Base-by-base conservation (phyloP, 2,329 filamentous ascomycete species). In the Fragosphaeria purpurea region DNA sequence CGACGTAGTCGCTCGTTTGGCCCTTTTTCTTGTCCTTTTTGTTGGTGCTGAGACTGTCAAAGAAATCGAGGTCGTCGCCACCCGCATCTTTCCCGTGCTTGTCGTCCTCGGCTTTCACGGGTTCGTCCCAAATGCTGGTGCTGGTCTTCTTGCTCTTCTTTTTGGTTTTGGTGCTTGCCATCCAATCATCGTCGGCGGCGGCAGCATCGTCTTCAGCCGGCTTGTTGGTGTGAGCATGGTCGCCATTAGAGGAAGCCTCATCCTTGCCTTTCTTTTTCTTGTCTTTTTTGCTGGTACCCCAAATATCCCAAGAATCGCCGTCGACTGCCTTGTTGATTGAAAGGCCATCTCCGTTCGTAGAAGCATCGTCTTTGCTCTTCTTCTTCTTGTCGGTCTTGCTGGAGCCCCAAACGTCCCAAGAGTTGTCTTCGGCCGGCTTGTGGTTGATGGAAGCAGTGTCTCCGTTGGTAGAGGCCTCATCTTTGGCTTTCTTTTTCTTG, bases 221-320 rank as follows among this genome's bases (percentile, higher is more conserved):
- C 30, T 50, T 55, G 43, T 37, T n/a, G 22, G 22, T 8, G 13
- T 33, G 13, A 4, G 11, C 35, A 8, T 10, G n/a, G 32, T 50
- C 50, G 4, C 42, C 47, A n/a, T 49, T 49, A n/a, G 46, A 46
- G 12, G 46, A 49, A 13, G 43, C 39, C 13, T 50, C 45, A 8
- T 51, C 49, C 42, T 54, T 43, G 48, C 32, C 44, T 13, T 38
- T 46, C 30, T 35, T 37, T 32, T 57, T 57, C 56, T 62, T 66
- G 60, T 67, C 68, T 52, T 62, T 62, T 60, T 72, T 70, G 59
- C 7, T 37, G 7, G 35, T 37, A 37, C 35, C 35, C 35, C 35
- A 69, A 65, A 44, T 68, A 63, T 6, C 22, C 70, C 65, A 39
- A 40, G 47, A 47, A 50, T 9, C 35, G 35, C 50, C 46, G 38